These are phyloP conservation scores for Daphne laureola DNA, from an alignment of 441 rosid species.

Conservation along the genomic window DNA sequence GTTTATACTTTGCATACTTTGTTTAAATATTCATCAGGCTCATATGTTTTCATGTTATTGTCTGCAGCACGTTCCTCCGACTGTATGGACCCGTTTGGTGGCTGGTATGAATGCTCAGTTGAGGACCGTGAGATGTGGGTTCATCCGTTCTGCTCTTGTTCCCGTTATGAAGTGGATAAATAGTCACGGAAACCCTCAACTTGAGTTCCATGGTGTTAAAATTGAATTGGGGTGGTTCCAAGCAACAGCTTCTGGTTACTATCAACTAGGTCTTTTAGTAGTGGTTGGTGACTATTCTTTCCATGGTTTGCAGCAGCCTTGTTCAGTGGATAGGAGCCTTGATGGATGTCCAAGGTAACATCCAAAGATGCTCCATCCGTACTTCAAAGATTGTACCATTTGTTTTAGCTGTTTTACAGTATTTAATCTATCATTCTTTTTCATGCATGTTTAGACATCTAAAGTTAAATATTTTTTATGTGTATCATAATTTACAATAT, in stretches of 20 bases:
- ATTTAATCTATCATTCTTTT: too few species aligned
- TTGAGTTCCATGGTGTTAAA: slow-evolving; percentile 87
- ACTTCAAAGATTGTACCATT: too few species aligned
- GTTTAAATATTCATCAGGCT: slow-evolving; percentile 14
- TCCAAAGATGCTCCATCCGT: too few species aligned
- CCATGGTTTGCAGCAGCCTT: slow-evolving; percentile 29
- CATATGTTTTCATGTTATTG: slow-evolving; percentile 8
- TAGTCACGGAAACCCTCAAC: slow-evolving; percentile 91
- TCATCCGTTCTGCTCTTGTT: slow-evolving; percentile 72
- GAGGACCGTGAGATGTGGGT: slow-evolving; percentile 90
- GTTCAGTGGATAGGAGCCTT: slow-evolving; percentile 35
- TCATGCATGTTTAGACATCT: too few species aligned
- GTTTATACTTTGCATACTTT: slow-evolving; percentile 5
- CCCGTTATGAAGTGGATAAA: slow-evolving; percentile 82
- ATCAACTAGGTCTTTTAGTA: slow-evolving; percentile 89
- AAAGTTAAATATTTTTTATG: too few species aligned
- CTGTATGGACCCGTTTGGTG: slow-evolving; percentile 92
- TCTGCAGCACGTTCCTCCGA: slow-evolving; percentile 80
- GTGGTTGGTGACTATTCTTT: slow-evolving; percentile 54
- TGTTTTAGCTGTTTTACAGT: too few species aligned
- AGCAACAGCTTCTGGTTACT: slow-evolving; percentile 96
- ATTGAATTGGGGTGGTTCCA: slow-evolving; percentile 96
- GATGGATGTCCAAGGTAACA: slow-evolving; percentile 59
- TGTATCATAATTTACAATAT: too few species aligned
- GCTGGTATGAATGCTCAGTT: slow-evolving; percentile 95